Evolutionary conservation across 1,139 yeast genomes (phyloP), one percentile per base, ranked within the genome.

Genomic region (Yamadazyma friedrichii): DNA sequence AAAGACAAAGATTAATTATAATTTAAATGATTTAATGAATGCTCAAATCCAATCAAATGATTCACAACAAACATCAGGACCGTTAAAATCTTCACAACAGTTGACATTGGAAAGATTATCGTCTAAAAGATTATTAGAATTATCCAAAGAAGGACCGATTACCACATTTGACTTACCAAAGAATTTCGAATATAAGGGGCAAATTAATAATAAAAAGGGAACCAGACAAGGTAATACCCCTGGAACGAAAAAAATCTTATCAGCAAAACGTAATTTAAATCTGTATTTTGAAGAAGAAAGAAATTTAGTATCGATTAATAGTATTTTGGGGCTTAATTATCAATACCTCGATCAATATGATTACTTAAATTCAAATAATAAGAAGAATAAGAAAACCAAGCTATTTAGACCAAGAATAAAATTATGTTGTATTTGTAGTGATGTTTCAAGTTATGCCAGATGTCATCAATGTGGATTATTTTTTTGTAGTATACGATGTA

Each of bases 271-370:
- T 40, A 72, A 71, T 51, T 61, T 72, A 52, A 70, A 68, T 43
- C 69, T 64, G 64, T 71, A 71, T 48, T 71, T 70, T 45, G 78
- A 72, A 53, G 77, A 72, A 49, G 78, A 72, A 44, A 56, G 75
- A 33, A 70, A 72, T 50, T 59, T 70, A 49, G 67, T 72, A 16
- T 62, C 74, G 11, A 60, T 71, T 31, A 72, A 72, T 48, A 58
- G 74, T 31, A 71, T 72, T 22, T 59, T 72, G 39, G 61, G 62
- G 31, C 59, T 65, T 33, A 70, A 68, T 49, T 71, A 59, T 51
- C 74, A 68, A 44, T 72, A 71, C 48, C 62, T 71, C 31, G 76
- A 70, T 41, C 70, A 59, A 40, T 54, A 55, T 31, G 65, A 56
- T 48, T 37, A 56, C 53, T 33, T 54, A 31, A 41, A 48, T 13